Evolutionary conservation across 148 eudicot species (phyloP).

Genomic region (Fagopyrum esculentum): DNA sequence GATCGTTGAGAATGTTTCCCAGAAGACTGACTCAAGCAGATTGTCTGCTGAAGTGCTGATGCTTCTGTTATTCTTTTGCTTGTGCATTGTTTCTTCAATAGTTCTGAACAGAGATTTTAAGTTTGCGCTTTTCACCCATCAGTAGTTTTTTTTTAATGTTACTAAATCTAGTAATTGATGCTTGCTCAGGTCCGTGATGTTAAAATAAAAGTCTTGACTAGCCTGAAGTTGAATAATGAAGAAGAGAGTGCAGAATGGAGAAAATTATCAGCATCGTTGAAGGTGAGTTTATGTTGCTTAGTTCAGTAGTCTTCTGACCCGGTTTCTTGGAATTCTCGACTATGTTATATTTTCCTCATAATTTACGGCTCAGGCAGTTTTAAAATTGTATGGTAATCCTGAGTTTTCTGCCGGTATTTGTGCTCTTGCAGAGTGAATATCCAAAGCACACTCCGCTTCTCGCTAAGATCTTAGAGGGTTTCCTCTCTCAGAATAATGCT

Average conservation of each 20-base stretch:
- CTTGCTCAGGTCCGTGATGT: slow-evolving; percentile 73
- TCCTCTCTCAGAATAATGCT: slow-evolving; percentile 45
- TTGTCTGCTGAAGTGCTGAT: not conserved
- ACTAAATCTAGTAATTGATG: not conserved
- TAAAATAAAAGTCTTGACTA: slow-evolving; percentile 72
- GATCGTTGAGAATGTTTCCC: not conserved
- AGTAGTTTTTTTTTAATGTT: not conserved
- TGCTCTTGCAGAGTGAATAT: slow-evolving; percentile 69
- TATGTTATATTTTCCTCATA: not conserved
- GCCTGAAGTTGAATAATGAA: slow-evolving; percentile 63
- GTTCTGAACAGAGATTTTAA: not conserved
- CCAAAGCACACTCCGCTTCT: slow-evolving; percentile 87
- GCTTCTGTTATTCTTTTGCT: not conserved
- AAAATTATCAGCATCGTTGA: slow-evolving; percentile 54
- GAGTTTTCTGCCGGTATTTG: not conserved
- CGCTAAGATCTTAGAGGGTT: slow-evolving; percentile 79
- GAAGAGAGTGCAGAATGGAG: slow-evolving; percentile 76
- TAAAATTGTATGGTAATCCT: not conserved
- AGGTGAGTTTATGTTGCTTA: slow-evolving; percentile 37
- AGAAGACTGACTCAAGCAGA: not conserved
- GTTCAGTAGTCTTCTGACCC: not conserved
- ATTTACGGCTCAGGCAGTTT: not conserved
- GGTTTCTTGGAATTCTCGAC: not conserved
- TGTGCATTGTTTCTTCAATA: not conserved
- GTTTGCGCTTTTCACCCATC: not conserved